phyloP scores from a whole-genome alignment of 176 grass and related monocot genomes.

The Poa pratensis region DNA sequence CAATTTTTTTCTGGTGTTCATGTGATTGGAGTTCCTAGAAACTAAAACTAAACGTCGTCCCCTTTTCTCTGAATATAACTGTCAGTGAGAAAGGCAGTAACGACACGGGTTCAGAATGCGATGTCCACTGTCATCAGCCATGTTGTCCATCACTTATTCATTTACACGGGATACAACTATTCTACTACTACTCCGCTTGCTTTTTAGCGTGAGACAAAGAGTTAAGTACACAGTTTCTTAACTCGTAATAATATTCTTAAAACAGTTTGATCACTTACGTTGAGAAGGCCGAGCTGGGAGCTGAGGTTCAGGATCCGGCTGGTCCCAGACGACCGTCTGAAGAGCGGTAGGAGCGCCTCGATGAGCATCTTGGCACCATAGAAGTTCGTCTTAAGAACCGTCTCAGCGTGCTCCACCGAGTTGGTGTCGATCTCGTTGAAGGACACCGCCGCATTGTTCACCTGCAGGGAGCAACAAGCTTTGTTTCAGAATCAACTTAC shows the following conservation, averaged over 20 bases:
- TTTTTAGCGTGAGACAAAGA: background rate
- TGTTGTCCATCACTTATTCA: background rate
- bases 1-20: background rate
- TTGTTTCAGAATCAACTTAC: background rate
- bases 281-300: slow-evolving; percentile 90
- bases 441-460: slow-evolving; percentile 90
- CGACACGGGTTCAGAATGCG: background rate
- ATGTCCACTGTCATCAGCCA: background rate
- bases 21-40: background rate
- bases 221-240: too few relatives aligned
- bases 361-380: slow-evolving; percentile 76
- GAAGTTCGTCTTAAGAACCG: slow-evolving; percentile 80
- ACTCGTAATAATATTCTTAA: background rate
- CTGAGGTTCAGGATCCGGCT: slow-evolving; percentile 92
- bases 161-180: background rate
- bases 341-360: slow-evolving; percentile 73
- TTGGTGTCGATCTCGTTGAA: slow-evolving; percentile 88
- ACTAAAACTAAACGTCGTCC: background rate
- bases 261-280: slow-evolving; percentile 54
- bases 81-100: background rate
- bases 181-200: background rate
- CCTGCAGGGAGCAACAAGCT: slow-evolving; percentile 33
- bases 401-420: slow-evolving; percentile 84
- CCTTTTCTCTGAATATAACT: background rate
- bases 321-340: slow-evolving; percentile 52